Base-by-base conservation (phyloP, 2,329 filamentous ascomycete genomes). In the Fusarium caatingaense region DNA sequence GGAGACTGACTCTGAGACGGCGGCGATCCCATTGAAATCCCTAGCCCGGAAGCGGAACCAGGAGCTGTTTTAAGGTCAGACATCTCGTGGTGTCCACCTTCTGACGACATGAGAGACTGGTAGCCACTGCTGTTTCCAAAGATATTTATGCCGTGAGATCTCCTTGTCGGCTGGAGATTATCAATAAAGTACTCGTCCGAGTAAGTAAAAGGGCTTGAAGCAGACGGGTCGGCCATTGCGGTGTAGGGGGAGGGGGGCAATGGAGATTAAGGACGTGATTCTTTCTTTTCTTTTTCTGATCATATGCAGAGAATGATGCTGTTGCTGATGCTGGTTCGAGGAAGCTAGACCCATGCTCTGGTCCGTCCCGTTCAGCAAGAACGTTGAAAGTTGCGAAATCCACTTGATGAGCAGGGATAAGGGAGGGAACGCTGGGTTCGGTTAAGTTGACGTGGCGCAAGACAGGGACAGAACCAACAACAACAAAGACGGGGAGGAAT, bases 121-220 rank as follows among this genome's bases (percentile, higher is more conserved):
- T 75, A 75, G 16, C 70, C 72, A 44, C 72, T 58, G 32, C 58
- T 66, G 27, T 47, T 73, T 12, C 69, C 70, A 47, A 74, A 74
- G 23, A 72, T 41, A 48, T 58, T 70, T 65, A 71, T 47, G 64
- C 55, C 47, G 15, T 66, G 42, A 51, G 61, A 44, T 57, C 60
- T 49, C 46, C 55, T 40, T 6, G 71, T 55, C n/a, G 57, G 55
- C 23, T 62, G 49, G 23, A 53, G 49, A 42, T 15, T 28, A 8
- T 56, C 51, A 28, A 37, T 37, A 37, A 57, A 45, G 28, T 45
- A 21, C 27, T 64, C 66, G 25, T 71, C 56, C 21, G 62, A 45
- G 28, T 45, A 59, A 8, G 53, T 40, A 44, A 66, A 49, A 51
- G 60, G 68, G 42, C 48, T 57, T 46, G 64, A 60, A 23, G 62